These are phyloP conservation scores for Cucumis variabilis DNA, from an alignment of 331 rosid species.

Conservation along the genomic window DNA sequence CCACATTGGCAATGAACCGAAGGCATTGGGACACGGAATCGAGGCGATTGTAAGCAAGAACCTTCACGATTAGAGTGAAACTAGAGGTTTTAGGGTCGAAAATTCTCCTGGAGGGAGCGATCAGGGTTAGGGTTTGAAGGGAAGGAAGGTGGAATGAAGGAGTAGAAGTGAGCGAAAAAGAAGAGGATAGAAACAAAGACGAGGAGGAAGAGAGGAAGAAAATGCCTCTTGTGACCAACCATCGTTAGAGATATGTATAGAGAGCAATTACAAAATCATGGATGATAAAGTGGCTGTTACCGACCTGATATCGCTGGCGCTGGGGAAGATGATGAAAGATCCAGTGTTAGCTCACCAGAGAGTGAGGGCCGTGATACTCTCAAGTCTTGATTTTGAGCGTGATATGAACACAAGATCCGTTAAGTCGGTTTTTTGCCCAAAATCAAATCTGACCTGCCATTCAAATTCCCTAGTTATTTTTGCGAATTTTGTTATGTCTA, in stretches of 20 bases:
- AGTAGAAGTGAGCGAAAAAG: conserved; percentile 63
- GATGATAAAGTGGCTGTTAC: background rate
- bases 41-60: conserved; percentile 77
- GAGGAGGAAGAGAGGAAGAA: conserved; percentile 69
- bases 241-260: conserved; percentile 35
- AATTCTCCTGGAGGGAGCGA: conserved; percentile 34
- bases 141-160: conserved; percentile 53
- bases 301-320: background rate
- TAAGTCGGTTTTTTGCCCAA: background rate
- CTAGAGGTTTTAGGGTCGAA: conserved; percentile 35
- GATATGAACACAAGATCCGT: background rate
- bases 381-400: background rate
- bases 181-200: conserved; percentile 65
- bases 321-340: background rate
- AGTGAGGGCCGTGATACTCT: background rate
- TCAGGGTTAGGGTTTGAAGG: conserved; percentile 48
- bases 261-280: background rate
- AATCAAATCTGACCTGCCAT: too few species aligned
- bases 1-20: conserved; percentile 76
- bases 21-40: conserved; percentile 82
- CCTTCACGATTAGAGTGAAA: conserved; percentile 69
- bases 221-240: conserved; percentile 67
- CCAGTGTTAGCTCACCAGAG: background rate
- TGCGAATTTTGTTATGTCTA: too few species aligned
- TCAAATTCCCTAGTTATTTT: too few species aligned